Conservation (phyloP, 345 rosid genomes). For the Carallia brachiata region DNA sequence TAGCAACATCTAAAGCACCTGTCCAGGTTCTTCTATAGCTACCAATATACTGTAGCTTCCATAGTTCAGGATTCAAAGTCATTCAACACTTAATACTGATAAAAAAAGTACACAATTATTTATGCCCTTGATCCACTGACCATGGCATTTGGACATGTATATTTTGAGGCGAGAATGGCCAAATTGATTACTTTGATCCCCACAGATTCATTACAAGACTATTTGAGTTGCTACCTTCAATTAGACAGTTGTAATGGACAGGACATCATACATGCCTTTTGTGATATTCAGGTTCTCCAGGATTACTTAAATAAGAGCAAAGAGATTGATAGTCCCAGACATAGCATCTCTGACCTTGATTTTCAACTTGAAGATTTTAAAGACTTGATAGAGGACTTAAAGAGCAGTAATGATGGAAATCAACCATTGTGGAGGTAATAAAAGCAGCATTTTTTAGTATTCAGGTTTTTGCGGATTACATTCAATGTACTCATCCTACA, state of each 20-base stretch:
- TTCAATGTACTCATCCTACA: conserved; percentile 2
- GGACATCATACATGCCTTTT: conserved; percentile 15
- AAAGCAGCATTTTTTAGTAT: conserved; percentile 1
- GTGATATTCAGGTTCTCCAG: conserved; percentile 61
- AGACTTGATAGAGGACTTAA: conserved; percentile 63
- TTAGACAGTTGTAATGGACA: not conserved
- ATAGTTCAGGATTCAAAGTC: not conserved
- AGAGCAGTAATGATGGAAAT: conserved; percentile 58
- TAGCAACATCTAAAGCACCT: not conserved
- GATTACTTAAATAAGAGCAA: conserved; percentile 69
- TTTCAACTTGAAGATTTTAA: conserved; percentile 70
- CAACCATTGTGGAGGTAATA: conserved; percentile 73
- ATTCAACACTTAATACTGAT: not conserved
- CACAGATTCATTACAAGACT: not conserved
- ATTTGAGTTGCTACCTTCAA: not conserved
- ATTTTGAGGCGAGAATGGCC: not conserved
- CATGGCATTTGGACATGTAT: not conserved
- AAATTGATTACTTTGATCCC: not conserved
- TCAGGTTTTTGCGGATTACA: conserved; percentile 13
- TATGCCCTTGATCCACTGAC: not conserved
- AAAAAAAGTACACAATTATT: not conserved
- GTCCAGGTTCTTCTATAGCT: not conserved
- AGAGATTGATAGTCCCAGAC: conserved; percentile 52
- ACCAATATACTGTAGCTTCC: not conserved
- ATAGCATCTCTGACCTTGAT: conserved; percentile 53